These are phyloP conservation scores for Limnanthes douglasii DNA, from an alignment of 345 rosid species.

Conservation along the genomic window DNA sequence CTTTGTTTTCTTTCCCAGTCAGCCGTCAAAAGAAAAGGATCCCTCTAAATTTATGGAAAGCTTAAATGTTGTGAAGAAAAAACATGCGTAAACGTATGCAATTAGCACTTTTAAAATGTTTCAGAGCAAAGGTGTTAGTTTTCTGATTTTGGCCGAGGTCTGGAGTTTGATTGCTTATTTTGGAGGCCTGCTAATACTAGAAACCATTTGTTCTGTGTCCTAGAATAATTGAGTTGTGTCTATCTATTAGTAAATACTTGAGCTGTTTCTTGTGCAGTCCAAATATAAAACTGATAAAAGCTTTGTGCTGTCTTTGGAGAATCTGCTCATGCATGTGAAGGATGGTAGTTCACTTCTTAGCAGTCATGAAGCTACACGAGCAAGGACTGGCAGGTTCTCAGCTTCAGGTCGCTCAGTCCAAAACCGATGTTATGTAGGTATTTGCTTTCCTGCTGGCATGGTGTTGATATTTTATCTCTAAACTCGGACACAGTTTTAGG, in stretches of 20 bases:
- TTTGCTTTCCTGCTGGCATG: slow-evolving; percentile 8
- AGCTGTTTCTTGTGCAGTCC: slow-evolving; percentile 19
- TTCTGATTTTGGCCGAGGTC: neutral
- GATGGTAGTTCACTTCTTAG: slow-evolving; percentile 15
- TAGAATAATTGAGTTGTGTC: neutral
- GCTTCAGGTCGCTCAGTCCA: slow-evolving; percentile 18
- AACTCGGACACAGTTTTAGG: no score
- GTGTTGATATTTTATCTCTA: no score
- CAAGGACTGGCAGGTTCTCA: slow-evolving; percentile 15
- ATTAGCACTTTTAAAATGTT: neutral
- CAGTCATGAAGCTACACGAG: slow-evolving; percentile 15
- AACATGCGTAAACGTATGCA: neutral
- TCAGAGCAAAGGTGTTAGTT: slow-evolving; percentile 1
- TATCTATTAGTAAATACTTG: slow-evolving; percentile 4
- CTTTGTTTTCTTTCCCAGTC: no score
- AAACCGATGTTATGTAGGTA: slow-evolving; percentile 40
- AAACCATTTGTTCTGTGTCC: neutral
- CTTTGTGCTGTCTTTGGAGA: slow-evolving; percentile 33
- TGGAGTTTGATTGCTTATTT: neutral
- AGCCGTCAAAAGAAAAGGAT: no score
- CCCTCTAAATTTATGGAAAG: neutral
- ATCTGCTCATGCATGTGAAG: slow-evolving; percentile 34
- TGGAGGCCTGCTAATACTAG: neutral
- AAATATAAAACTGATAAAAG: slow-evolving; percentile 22
- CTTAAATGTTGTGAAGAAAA: neutral